Evolutionary conservation across 2,329 filamentous ascomycete genomes (phyloP).

Genomic region (Neurospora sp.): DNA sequence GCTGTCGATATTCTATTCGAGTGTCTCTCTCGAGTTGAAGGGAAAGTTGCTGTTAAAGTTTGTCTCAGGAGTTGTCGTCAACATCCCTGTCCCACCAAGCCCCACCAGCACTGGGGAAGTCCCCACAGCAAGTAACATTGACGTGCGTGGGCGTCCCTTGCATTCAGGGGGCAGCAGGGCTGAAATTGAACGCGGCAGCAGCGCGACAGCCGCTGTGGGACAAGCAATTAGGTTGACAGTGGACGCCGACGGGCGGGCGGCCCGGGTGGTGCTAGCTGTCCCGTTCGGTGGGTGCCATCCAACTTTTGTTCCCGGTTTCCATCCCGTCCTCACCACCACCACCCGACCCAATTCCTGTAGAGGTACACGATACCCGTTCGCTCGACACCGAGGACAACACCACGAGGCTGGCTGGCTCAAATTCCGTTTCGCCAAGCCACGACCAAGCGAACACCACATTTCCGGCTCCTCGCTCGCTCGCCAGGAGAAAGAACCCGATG

Average conservation of each 20-base stretch:
- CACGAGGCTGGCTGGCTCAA: background rate
- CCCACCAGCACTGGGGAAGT: background rate
- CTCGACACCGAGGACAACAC: background rate
- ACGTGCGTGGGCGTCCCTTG: background rate
- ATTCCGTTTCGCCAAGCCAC: background rate
- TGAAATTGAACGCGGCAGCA: background rate
- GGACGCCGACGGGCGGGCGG: background rate
- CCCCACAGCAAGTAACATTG: background rate
- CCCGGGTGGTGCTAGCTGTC: background rate
- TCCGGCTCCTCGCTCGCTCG: background rate
- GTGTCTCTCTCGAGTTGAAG: background rate
- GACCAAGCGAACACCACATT: background rate
- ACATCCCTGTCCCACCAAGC: background rate
- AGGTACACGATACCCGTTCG: background rate
- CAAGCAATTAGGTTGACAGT: background rate
- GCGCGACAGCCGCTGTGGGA: background rate
- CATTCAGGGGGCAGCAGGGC: background rate
- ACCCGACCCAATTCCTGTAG: background rate
- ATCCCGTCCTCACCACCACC: background rate
- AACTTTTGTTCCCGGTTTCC: background rate
- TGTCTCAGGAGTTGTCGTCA: background rate
- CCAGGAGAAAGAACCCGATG: conserved; percentile 21
- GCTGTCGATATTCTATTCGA: background rate
- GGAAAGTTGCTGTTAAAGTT: background rate
- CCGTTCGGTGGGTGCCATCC: background rate